Conservation (phyloP, 1,139 yeast genomes). For the Tardiomyces blankii region DNA sequence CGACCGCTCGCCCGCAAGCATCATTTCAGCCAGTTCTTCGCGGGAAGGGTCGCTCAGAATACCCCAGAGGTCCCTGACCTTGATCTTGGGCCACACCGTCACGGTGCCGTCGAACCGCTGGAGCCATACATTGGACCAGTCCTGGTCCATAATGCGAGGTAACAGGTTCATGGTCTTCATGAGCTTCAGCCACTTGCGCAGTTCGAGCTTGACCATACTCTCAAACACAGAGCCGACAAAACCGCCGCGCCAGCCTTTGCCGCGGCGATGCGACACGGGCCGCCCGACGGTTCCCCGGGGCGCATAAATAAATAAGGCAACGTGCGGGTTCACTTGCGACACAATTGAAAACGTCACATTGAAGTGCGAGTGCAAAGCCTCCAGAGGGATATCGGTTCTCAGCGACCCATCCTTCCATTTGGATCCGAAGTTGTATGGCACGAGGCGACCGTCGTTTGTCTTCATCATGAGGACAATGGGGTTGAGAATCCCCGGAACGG, state of each 20-base stretch:
- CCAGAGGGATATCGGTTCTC: constrained; percentile 62
- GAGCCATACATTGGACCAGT: constrained; percentile 70
- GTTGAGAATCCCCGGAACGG: constrained; percentile 75
- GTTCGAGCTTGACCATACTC: constrained; percentile 58
- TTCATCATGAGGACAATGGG: constrained; percentile 78
- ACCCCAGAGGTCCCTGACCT: constrained; percentile 47
- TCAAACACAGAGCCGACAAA: constrained; percentile 65
- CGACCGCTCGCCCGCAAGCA: constrained; percentile 52
- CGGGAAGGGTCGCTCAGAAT: constrained; percentile 61
- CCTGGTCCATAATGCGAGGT: constrained; percentile 63
- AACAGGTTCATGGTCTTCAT: constrained; percentile 54
- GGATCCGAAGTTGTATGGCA: constrained; percentile 64
- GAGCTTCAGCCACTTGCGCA: constrained; percentile 63
- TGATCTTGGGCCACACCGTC: constrained; percentile 65
- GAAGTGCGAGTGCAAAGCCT: constrained; percentile 61
- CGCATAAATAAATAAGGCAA: constrained; percentile 63
- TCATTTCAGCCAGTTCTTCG: constrained; percentile 43
- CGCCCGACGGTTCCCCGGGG: constrained; percentile 76
- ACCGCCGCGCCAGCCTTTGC: constrained; percentile 60
- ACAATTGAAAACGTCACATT: constrained; percentile 69
- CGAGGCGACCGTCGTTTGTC: constrained; percentile 34
- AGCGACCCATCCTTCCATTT: constrained; percentile 70
- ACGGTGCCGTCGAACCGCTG: constrained; percentile 68
- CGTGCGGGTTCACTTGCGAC: constrained; percentile 78
- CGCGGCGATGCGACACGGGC: constrained; percentile 58